Evolutionary conservation across 1,284 basidiomycete species (phyloP).

Genomic region (Melanopsichium pennsylvanicum): DNA sequence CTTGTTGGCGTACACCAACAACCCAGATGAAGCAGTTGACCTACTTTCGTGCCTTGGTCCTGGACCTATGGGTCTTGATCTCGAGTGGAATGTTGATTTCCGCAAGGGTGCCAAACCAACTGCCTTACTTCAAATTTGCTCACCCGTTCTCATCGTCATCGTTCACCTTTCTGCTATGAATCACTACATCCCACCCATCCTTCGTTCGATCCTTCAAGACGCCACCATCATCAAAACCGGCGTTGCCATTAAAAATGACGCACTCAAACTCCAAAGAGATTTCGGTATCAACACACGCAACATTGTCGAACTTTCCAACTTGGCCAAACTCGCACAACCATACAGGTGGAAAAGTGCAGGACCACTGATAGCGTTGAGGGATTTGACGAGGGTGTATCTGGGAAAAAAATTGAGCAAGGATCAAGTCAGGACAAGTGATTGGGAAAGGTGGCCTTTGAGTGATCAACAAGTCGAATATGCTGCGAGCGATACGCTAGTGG

Average conservation of each 20-base stretch:
- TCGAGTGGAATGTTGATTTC: slow-evolving; percentile 50
- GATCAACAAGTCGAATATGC: slow-evolving; percentile 54
- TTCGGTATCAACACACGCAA: slow-evolving; percentile 40
- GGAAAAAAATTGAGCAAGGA: slow-evolving; percentile 45
- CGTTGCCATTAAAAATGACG: slow-evolving; percentile 52
- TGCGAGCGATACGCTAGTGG: slow-evolving; percentile 51
- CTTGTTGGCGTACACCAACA: slow-evolving; percentile 29
- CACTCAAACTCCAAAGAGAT: slow-evolving; percentile 51
- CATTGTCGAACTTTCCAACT: slow-evolving; percentile 43
- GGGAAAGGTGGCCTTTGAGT: slow-evolving; percentile 35
- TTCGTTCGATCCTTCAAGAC: slow-evolving; percentile 41
- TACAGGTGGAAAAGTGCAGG: slow-evolving; percentile 27
- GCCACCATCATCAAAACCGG: slow-evolving; percentile 47
- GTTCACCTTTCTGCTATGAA: slow-evolving; percentile 49
- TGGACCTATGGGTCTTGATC: slow-evolving; percentile 47
- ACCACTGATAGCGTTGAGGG: slow-evolving; percentile 46
- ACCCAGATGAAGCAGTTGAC: slow-evolving; percentile 28
- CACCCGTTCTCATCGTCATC: slow-evolving; percentile 34
- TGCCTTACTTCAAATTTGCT: slow-evolving; percentile 49
- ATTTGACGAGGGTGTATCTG: slow-evolving; percentile 51
- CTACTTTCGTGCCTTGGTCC: slow-evolving; percentile 26
- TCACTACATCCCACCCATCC: slow-evolving; percentile 11
- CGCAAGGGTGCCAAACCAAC: slow-evolving; percentile 12
- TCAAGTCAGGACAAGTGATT: slow-evolving; percentile 40
- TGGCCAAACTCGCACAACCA: slow-evolving; percentile 45